Evolutionary conservation across 2,329 filamentous ascomycete species (phyloP).

Genomic region (Phyllosticta citribraziliensis): DNA sequence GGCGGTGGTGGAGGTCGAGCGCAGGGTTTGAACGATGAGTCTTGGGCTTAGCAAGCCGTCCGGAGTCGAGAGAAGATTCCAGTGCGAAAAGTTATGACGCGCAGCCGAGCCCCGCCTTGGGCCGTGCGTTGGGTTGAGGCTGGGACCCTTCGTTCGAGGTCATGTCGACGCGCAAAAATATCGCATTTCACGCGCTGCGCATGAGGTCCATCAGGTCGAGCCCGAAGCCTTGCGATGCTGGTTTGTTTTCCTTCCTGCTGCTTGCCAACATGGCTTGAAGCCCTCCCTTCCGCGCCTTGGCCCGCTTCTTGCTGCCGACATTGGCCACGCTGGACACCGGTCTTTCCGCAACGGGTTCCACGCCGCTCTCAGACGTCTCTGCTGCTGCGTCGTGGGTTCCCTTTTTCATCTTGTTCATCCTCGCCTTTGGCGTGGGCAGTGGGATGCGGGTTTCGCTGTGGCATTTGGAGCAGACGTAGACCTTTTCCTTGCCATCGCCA

Average conservation of each 20-base stretch:
- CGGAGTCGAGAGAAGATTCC: neutral
- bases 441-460: slow-evolving; percentile 20
- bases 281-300: slow-evolving; percentile 45
- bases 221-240: slow-evolving; percentile 22
- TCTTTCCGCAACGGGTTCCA: neutral
- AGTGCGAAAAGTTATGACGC: neutral
- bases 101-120: neutral
- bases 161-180: too few relatives aligned
- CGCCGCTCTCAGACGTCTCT: too few relatives aligned
- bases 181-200: slow-evolving; percentile 23
- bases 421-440: slow-evolving; percentile 15
- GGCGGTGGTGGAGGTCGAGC: neutral
- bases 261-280: slow-evolving; percentile 45
- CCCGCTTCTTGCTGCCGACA: slow-evolving; percentile 44
- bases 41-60: neutral
- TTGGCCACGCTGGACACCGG: slow-evolving; percentile 27
- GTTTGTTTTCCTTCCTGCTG: slow-evolving; percentile 25
- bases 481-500: slow-evolving; percentile 14
- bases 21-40: neutral
- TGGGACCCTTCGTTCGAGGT: neutral
- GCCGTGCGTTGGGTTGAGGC: neutral
- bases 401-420: slow-evolving; percentile 14
- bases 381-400: neutral
- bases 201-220: slow-evolving; percentile 47
- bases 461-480: slow-evolving; percentile 24